Percentiles rank a stretch among this genome's conserved stretches.
Evolutionary conservation across 2,329 filamentous ascomycete genomes (phyloP).

Genomic region (Monilinia aucupariae): DNA sequence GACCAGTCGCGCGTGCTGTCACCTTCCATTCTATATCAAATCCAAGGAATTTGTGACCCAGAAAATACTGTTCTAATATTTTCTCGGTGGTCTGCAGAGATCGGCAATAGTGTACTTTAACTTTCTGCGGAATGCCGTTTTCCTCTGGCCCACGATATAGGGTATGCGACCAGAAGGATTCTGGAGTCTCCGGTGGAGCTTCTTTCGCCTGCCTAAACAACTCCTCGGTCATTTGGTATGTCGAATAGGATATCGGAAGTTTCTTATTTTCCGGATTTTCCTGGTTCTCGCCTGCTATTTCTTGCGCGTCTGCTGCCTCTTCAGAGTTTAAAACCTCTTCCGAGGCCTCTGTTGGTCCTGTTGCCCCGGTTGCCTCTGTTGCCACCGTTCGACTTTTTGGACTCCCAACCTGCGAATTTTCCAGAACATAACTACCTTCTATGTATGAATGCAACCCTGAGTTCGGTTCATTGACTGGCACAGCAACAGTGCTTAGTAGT

Average conservation of each 20-base stretch:
- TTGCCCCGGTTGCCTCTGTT: too few species aligned
- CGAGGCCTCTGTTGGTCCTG: not conserved
- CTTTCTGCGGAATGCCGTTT: constrained; percentile 42
- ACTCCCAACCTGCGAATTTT: constrained; percentile 9
- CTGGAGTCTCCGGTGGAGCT: constrained; percentile 40
- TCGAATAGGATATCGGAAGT: constrained; percentile 38
- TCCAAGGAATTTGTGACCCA: constrained; percentile 65
- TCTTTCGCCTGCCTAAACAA: constrained; percentile 45
- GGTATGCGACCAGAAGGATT: constrained; percentile 62
- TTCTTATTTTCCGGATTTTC: constrained; percentile 28
- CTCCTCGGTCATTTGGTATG: constrained; percentile 45
- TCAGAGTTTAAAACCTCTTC: not conserved
- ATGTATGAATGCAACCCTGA: constrained; percentile 21
- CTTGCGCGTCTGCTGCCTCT: not conserved
- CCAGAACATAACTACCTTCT: constrained; percentile 26
- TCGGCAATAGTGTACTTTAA: constrained; percentile 73
- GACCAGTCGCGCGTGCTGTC: constrained; percentile 42
- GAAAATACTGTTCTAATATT: constrained; percentile 57
- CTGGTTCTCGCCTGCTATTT: not conserved
- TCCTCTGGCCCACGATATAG: constrained; percentile 54
- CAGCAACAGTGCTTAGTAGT: constrained; percentile 23
- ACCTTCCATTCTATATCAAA: constrained; percentile 84
- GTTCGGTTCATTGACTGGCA: constrained; percentile 20
- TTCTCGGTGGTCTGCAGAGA: constrained; percentile 61
- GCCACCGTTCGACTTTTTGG: not conserved